phyloP scores from a whole-genome alignment of 73 alveolate genomes.

The Blepharisma stoltei region DNA sequence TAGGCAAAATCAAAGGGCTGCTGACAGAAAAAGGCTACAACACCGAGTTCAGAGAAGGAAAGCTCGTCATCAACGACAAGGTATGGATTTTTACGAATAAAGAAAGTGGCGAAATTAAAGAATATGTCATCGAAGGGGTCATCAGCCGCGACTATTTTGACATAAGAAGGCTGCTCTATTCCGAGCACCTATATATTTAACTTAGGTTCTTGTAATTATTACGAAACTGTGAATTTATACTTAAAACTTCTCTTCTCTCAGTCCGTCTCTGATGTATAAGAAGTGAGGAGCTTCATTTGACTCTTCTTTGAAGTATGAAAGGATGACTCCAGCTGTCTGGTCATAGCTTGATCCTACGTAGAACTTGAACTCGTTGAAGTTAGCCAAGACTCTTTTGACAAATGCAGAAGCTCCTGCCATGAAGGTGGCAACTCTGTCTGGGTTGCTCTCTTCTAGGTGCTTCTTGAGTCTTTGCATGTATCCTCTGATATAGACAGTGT shows the following conservation, averaged over 20 bases:
- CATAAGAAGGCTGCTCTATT: not conserved
- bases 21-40: constrained; percentile 18
- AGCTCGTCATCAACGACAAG: constrained; percentile 11
- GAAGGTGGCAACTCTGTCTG: constrained; percentile 33
- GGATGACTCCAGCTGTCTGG: constrained; percentile 30
- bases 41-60: constrained; percentile 20
- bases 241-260: constrained; percentile 33
- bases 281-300: constrained; percentile 30
- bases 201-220: not conserved
- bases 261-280: constrained; percentile 30
- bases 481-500: constrained; percentile 24
- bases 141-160: constrained; percentile 2
- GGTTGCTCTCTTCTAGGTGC: constrained; percentile 30
- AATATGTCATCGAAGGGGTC: constrained; percentile 16
- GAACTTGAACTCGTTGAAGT: constrained; percentile 38
- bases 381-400: constrained; percentile 34
- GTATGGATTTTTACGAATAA: not conserved
- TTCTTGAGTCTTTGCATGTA: constrained; percentile 36
- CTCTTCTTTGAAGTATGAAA: constrained; percentile 26
- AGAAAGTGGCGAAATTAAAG: not conserved
- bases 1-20: not conserved
- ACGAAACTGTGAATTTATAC: not conserved
- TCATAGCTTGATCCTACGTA: constrained; percentile 19
- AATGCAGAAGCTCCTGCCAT: constrained; percentile 32
- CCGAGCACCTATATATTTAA: constrained; percentile 12